phyloP scores from a whole-genome alignment of 208 protist species.

The Acanthamoeba royreba region DNA sequence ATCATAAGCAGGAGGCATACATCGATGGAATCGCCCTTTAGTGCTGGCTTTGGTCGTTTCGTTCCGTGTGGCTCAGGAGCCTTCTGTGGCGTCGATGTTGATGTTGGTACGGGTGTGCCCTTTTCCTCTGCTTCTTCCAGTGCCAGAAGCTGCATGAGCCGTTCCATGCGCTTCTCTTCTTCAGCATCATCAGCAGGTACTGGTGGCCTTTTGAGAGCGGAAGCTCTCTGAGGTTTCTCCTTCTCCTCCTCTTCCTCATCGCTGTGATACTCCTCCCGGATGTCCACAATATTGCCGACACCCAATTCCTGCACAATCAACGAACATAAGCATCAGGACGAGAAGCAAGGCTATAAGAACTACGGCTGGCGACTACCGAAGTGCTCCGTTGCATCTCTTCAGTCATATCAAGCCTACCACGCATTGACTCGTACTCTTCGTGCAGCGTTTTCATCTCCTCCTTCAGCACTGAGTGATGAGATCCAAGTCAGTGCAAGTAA shows the following conservation, averaged over 20 bases:
- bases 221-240: not conserved
- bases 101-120: not conserved
- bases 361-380: not conserved
- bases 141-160: not conserved
- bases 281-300: constrained; percentile 27
- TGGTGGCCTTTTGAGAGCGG: not conserved
- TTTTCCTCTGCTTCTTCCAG: not conserved
- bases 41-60: not conserved
- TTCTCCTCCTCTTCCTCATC: constrained; percentile 4
- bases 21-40: not conserved
- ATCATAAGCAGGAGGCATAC: too few relatives aligned
- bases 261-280: constrained; percentile 7
- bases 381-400: not conserved
- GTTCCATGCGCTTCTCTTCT: not conserved
- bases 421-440: constrained; percentile 25
- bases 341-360: not conserved
- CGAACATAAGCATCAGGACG: not conserved
- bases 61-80: not conserved
- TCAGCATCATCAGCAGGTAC: not conserved
- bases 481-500: not conserved
- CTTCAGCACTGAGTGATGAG: not conserved
- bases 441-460: not conserved
- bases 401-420: not conserved
- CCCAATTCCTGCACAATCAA: not conserved
- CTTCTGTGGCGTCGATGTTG: not conserved